phyloP scores from a whole-genome alignment of 441 rosid genomes.

The Bocquillonia castaneifolia region DNA sequence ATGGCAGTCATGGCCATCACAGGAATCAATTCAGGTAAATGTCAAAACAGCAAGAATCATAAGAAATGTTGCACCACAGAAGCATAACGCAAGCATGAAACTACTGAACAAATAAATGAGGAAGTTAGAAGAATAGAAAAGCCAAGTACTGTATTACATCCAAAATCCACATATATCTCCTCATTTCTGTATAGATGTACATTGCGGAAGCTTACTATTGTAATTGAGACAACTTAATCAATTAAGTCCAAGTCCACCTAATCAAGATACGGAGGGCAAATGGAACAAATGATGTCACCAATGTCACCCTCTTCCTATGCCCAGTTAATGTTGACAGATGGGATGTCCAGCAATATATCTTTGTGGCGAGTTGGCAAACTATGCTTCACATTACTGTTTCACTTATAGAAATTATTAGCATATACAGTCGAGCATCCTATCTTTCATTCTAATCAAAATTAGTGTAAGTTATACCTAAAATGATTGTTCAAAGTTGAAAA shows the following conservation, averaged over 20 bases:
- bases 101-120: neutral
- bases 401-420: neutral
- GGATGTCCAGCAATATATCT: neutral
- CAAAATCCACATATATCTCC: neutral
- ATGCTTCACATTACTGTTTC: neutral
- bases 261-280: neutral
- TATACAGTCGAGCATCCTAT: neutral
- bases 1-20: neutral
- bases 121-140: neutral
- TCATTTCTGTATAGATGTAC: neutral
- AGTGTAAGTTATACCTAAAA: neutral
- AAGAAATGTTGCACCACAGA: neutral
- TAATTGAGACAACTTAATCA: neutral
- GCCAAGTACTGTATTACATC: neutral
- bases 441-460: neutral
- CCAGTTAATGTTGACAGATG: neutral
- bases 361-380: neutral
- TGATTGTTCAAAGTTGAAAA: neutral
- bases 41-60: neutral
- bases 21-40: neutral
- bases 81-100: neutral
- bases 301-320: neutral
- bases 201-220: neutral
- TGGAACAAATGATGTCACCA: neutral
- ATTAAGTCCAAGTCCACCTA: neutral